These are phyloP conservation scores for Acanthamoeba triangularis DNA, from an alignment of 208 protist species.

Conservation along the genomic window DNA sequence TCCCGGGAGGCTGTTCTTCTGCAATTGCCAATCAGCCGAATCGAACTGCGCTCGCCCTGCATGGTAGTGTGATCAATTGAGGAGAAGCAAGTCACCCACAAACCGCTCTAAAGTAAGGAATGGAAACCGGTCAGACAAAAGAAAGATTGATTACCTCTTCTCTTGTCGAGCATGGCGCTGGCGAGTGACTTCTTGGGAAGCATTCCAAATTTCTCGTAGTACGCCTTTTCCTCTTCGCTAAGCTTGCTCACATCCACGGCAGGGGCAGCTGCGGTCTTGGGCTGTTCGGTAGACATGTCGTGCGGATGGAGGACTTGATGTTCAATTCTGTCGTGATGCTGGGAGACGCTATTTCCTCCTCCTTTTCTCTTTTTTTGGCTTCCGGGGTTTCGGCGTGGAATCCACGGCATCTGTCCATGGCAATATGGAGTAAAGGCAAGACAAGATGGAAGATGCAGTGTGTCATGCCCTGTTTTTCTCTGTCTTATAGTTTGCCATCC, in stretches of 20 bases:
- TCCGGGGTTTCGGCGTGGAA: too few relatives aligned
- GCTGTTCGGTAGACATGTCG: too few relatives aligned
- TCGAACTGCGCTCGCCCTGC: slow-evolving; percentile 35
- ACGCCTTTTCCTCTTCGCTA: slow-evolving; percentile 38
- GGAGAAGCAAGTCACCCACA: neutral
- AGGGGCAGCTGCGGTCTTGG: neutral
- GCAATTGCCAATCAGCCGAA: slow-evolving; percentile 43
- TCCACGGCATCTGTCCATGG: too few relatives aligned
- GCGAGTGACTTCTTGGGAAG: slow-evolving; percentile 58
- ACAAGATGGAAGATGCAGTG: too few relatives aligned
- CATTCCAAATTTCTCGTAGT: slow-evolving; percentile 70
- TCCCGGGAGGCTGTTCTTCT: slow-evolving; percentile 3
- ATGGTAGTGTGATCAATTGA: neutral
- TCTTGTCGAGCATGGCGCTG: slow-evolving; percentile 66
- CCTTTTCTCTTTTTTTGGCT: too few relatives aligned
- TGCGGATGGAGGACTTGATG: too few relatives aligned
- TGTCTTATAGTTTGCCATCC: too few relatives aligned
- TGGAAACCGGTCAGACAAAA: neutral
- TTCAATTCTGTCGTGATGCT: too few relatives aligned
- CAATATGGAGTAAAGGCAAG: too few relatives aligned
- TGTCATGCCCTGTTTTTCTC: too few relatives aligned
- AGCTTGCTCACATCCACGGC: slow-evolving; percentile 72
- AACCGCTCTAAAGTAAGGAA: neutral
- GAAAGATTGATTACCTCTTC: neutral
- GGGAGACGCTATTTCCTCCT: too few relatives aligned